A percentile compares a stretch with the other conserved stretches of the same genome.
Conservation (phyloP, 345 rosid species). For the Streptanthus diversifolius region DNA sequence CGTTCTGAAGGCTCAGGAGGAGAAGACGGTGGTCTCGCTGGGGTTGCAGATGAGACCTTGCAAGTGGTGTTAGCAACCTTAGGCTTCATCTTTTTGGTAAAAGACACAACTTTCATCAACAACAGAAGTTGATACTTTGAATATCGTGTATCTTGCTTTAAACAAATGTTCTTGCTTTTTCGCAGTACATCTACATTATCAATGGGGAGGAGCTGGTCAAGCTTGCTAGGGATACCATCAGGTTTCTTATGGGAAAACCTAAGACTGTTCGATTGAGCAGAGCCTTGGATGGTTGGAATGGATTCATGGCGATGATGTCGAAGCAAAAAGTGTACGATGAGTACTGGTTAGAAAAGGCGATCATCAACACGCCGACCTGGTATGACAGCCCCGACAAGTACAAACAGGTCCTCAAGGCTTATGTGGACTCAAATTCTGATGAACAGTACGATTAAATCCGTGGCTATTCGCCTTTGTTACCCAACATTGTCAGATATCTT, state of each 20-base stretch:
- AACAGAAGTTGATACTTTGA: neutral
- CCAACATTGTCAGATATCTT: neutral
- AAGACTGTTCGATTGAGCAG: conserved; percentile 60
- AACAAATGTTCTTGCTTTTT: neutral
- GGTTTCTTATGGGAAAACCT: conserved; percentile 45
- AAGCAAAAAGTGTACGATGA: conserved; percentile 42
- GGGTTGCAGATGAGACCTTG: conserved; percentile 49
- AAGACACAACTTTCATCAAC: neutral
- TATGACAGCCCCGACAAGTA: conserved; percentile 70
- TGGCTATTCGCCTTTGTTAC: conserved; percentile 7
- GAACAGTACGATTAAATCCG: neutral
- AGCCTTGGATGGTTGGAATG: conserved; percentile 50
- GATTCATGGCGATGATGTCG: conserved; percentile 28
- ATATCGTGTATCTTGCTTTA: neutral
- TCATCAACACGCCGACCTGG: conserved; percentile 63
- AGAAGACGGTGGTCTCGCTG: conserved; percentile 52
- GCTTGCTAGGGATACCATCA: conserved; percentile 66
- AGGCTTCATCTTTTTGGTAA: conserved; percentile 64
- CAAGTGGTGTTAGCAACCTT: conserved; percentile 67
- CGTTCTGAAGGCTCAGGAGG: conserved; percentile 41
- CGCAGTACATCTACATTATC: conserved; percentile 67
- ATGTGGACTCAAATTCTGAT: conserved; percentile 9
- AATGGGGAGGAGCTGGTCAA: conserved; percentile 63
- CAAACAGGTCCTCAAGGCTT: conserved; percentile 31
- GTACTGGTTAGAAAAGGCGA: conserved; percentile 61